A percentile compares a stretch with the other conserved stretches of the same genome.
phyloP scores from a whole-genome alignment of 371 early-diverging fungal species.

The Phascolomyces articulosus region DNA sequence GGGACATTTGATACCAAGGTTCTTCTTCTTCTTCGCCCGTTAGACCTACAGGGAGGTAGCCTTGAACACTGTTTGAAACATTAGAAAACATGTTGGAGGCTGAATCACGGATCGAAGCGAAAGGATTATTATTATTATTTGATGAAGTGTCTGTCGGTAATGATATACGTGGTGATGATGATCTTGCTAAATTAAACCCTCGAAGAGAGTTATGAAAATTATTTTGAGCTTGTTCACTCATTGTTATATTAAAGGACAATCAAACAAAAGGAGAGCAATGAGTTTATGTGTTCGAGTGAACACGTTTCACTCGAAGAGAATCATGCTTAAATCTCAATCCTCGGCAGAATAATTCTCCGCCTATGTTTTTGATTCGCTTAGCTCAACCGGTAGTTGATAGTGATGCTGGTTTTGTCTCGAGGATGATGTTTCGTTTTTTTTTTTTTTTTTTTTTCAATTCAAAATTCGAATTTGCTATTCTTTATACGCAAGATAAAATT shows the following conservation, averaged over 20 bases:
- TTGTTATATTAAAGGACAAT: background rate
- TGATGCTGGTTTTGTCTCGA: no score
- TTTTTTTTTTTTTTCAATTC: no score
- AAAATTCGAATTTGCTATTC: no score
- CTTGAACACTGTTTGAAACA: conserved; percentile 46
- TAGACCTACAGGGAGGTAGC: conserved; percentile 42
- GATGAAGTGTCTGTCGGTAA: conserved; percentile 19
- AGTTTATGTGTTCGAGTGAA: no score
- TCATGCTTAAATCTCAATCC: no score
- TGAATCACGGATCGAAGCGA: conserved; percentile 39
- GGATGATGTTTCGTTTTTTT: no score
- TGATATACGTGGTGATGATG: conserved; percentile 27
- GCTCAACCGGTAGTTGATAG: no score
- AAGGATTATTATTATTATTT: conserved; percentile 15
- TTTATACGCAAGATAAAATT: no score
- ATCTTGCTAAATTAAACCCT: conserved; percentile 36
- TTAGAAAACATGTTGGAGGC: conserved; percentile 44
- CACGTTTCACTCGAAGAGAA: no score
- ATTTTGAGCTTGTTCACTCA: conserved; percentile 22
- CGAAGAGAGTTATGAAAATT: conserved; percentile 45
- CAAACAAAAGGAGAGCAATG: no score
- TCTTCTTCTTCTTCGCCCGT: conserved; percentile 48
- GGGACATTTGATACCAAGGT: conserved; percentile 55
- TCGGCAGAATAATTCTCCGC: no score
- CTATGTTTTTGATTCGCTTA: no score